phyloP scores from a whole-genome alignment of 2,329 filamentous ascomycete genomes.

The Xylaria sp. region DNA sequence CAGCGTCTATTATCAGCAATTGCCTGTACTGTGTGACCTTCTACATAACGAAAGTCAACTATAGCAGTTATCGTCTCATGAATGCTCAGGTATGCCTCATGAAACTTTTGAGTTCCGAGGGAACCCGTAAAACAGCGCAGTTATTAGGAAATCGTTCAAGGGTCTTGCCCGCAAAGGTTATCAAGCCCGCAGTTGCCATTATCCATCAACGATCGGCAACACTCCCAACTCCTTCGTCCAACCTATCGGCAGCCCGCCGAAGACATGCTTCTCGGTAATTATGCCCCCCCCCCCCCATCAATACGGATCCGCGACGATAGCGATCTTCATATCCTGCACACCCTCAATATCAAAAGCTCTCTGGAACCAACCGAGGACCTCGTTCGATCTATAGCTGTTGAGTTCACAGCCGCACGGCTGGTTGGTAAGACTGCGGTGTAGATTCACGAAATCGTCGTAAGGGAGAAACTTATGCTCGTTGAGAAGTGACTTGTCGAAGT shows the following conservation, averaged over 20 bases:
- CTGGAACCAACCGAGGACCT: not conserved
- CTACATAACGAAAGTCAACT: too few species aligned
- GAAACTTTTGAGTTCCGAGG: too few species aligned
- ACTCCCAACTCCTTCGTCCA: not conserved
- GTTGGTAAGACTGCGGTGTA: not conserved
- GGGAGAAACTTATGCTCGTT: not conserved
- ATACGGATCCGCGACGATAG: constrained; percentile 14
- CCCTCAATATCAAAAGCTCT: not conserved
- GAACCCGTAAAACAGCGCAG: too few species aligned
- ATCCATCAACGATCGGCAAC: not conserved
- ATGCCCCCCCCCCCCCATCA: not conserved
- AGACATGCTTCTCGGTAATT: not conserved
- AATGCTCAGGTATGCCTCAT: too few species aligned
- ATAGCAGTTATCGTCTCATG: too few species aligned
- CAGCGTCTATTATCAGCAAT: too few species aligned
- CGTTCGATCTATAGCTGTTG: not conserved
- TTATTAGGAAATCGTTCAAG: too few species aligned
- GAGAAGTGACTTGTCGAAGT: not conserved
- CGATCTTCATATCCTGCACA: not conserved
- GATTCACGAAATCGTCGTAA: not conserved
- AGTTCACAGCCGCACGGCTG: not conserved
- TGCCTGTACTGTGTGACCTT: too few species aligned
- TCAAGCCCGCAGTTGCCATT: not conserved
- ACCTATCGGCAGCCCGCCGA: not conserved
- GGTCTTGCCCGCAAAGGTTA: too few species aligned